These are phyloP conservation scores for Hyphopichia burtonii DNA, from an alignment of 1,139 yeast genomes.

Conservation along the genomic window DNA sequence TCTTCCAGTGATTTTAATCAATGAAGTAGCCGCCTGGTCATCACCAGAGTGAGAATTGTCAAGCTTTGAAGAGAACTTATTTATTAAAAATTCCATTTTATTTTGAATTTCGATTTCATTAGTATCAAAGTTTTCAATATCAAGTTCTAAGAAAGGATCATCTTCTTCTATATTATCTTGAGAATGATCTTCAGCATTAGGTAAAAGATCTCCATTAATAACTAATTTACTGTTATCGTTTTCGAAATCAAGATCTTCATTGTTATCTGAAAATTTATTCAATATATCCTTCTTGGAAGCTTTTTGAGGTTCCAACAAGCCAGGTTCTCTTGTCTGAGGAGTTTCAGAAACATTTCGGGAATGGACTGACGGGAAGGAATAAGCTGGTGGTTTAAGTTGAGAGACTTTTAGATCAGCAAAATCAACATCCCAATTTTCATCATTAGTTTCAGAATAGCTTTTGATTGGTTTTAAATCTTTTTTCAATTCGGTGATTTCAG, in stretches of 20 bases:
- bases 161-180: constrained; percentile 18
- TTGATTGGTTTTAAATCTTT: constrained; percentile 20
- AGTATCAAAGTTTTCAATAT: constrained; percentile 42
- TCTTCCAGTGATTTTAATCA: constrained; percentile 39
- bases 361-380: not conserved
- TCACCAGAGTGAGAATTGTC: constrained; percentile 29
- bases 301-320: constrained; percentile 6
- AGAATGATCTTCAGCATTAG: constrained; percentile 7
- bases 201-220: not conserved
- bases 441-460: constrained; percentile 26
- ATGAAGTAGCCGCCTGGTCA: constrained; percentile 30
- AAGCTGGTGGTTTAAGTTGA: constrained; percentile 5
- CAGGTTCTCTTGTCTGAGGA: constrained; percentile 2
- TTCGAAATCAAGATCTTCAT: constrained; percentile 21
- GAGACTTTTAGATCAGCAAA: constrained; percentile 21
- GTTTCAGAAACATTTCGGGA: not conserved
- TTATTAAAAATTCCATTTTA: constrained; percentile 41
- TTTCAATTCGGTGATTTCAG: constrained; percentile 6
- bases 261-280: constrained; percentile 27
- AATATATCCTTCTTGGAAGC: constrained; percentile 28
- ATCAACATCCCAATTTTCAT: constrained; percentile 40
- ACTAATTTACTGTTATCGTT: constrained; percentile 1
- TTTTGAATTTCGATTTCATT: constrained; percentile 44
- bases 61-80: constrained; percentile 34
- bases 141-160: constrained; percentile 43